Percentiles rank a stretch among this genome's conserved stretches.
Conservation (phyloP, 345 rosid species). For the Lepidium sativum region DNA sequence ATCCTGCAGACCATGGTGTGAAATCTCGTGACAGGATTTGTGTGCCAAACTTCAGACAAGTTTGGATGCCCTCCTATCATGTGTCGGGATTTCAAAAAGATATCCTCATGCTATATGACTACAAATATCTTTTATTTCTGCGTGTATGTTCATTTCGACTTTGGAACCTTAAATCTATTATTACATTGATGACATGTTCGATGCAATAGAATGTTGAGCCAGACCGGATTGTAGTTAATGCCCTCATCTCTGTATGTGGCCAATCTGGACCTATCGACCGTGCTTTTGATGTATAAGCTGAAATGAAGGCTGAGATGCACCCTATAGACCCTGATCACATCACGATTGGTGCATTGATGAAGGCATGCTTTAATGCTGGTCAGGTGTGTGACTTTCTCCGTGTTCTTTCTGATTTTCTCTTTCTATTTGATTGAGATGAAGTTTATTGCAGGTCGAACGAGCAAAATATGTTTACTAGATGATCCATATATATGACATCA, state of each 20-base stretch:
- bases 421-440: slow-evolving; percentile 2
- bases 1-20: slow-evolving; percentile 69
- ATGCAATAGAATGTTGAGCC: slow-evolving; percentile 97
- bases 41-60: slow-evolving; percentile 24
- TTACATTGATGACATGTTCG: slow-evolving; percentile 41
- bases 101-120: neutral
- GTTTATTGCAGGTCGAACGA: slow-evolving; percentile 58
- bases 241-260: slow-evolving; percentile 95
- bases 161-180: slow-evolving; percentile 19
- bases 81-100: neutral
- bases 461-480: slow-evolving; percentile 73
- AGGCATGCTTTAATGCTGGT: slow-evolving; percentile 81
- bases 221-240: slow-evolving; percentile 95
- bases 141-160: slow-evolving; percentile 11
- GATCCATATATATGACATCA: slow-evolving; percentile 60
- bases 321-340: slow-evolving; percentile 96
- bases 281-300: slow-evolving; percentile 95
- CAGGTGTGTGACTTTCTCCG: slow-evolving; percentile 45
- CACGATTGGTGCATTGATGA: slow-evolving; percentile 81
- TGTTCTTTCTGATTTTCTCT: neutral
- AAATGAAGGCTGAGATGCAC: slow-evolving; percentile 73
- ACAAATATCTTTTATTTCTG: neutral
- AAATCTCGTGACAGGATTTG: slow-evolving; percentile 46
- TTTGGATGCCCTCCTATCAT: slow-evolving; percentile 2
- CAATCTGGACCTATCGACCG: slow-evolving; percentile 94